phyloP scores from a whole-genome alignment of 208 protist genomes.

The Spongospora subterranea region DNA sequence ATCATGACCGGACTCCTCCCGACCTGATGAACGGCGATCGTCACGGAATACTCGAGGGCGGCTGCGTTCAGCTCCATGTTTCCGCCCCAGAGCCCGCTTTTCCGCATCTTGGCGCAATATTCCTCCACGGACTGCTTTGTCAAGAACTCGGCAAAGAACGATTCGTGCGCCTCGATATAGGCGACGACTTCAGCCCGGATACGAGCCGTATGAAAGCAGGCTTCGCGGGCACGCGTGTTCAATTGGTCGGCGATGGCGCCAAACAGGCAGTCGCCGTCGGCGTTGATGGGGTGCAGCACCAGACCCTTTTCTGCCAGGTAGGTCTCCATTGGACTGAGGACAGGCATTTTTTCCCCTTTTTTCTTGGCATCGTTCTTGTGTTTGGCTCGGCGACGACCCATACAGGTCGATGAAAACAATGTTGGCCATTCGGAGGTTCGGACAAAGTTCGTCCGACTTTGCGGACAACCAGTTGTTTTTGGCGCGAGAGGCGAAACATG shows the following conservation, averaged over 20 bases:
- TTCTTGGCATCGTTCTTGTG: too few relatives aligned
- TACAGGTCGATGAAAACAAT: too few relatives aligned
- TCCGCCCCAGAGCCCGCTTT: neutral
- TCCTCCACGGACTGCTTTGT: neutral
- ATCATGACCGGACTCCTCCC: neutral
- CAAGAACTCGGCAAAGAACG: neutral
- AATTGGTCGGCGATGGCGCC: neutral
- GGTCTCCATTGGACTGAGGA: neutral
- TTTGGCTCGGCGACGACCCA: too few relatives aligned
- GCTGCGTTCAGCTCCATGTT: neutral
- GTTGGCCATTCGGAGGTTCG: too few relatives aligned
- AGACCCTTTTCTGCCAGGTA: neutral
- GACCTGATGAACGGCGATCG: neutral
- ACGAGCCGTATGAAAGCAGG: neutral
- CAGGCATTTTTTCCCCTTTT: too few relatives aligned
- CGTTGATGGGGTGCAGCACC: neutral
- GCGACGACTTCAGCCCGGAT: neutral
- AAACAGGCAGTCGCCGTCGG: neutral
- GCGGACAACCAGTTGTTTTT: too few relatives aligned
- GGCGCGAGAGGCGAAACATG: too few relatives aligned
- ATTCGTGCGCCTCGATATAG: neutral
- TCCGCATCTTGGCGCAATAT: neutral
- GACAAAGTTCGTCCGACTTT: too few relatives aligned
- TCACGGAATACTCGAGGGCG: neutral
- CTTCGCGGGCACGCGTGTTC: neutral